Evolutionary conservation across 257 asterid species (phyloP).

Genomic region (Solanum dulcamara): DNA sequence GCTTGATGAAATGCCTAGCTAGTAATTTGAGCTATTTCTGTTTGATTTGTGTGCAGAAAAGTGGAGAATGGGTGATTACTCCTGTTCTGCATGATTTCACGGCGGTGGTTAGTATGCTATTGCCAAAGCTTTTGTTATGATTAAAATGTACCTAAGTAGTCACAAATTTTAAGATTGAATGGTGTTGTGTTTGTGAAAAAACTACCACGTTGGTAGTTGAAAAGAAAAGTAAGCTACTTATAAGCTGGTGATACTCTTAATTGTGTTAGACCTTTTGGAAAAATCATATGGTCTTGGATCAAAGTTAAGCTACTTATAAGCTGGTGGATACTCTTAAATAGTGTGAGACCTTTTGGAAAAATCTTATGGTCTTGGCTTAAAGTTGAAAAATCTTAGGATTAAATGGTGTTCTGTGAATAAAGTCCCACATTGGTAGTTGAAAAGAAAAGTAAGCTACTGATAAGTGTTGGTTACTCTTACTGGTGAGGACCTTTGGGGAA

Average conservation of each 20-base stretch:
- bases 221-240: background rate
- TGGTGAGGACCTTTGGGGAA: background rate
- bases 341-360: background rate
- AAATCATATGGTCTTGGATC: too few species aligned
- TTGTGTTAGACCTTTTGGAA: background rate
- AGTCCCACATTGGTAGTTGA: background rate
- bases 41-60: constrained; percentile 18
- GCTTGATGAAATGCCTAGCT: constrained; percentile 12
- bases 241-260: background rate
- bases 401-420: background rate
- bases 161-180: background rate
- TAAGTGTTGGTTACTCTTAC: background rate
- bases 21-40: background rate
- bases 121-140: background rate
- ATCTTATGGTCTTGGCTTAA: too few species aligned
- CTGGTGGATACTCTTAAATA: background rate
- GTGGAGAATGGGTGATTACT: constrained; percentile 51
- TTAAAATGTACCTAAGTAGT: background rate
- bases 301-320: background rate
- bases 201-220: background rate
- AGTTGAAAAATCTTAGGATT: background rate
- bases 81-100: constrained; percentile 62
- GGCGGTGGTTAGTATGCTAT: constrained; percentile 39
- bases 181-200: background rate
- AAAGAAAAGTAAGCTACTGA: background rate